phyloP scores from a whole-genome alignment of 768 basidiomycete genomes.

The Dacryopinax primogenitus region DNA sequence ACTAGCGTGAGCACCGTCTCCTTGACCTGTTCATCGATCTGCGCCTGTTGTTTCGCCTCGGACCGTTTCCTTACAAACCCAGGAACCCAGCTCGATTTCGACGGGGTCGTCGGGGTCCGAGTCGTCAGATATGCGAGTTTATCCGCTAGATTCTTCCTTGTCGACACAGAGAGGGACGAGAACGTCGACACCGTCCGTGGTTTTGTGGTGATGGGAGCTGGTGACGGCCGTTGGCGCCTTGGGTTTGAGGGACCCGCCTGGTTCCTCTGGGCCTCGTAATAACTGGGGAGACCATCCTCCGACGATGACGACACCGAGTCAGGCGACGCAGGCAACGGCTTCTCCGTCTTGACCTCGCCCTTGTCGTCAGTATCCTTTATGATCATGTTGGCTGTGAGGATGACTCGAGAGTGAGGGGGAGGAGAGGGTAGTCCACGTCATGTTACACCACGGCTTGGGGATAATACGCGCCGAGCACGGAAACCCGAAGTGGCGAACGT shows the following conservation, averaged over 20 bases:
- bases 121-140: not conserved
- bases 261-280: not conserved
- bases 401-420: not conserved
- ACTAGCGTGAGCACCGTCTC: not conserved
- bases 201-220: not conserved
- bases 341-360: too few species aligned
- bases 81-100: not conserved
- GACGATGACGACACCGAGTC: not conserved
- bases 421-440: too few species aligned
- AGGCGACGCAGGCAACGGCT: not conserved
- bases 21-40: not conserved
- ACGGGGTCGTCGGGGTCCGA: not conserved
- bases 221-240: not conserved
- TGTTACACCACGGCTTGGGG: too few species aligned
- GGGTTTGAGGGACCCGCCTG: constrained; percentile 1
- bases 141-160: not conserved
- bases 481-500: constrained; percentile 5
- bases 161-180: not conserved
- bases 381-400: not conserved
- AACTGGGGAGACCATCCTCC: not conserved
- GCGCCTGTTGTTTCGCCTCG: not conserved
- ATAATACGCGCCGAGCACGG: constrained; percentile 1
- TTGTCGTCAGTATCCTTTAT: not conserved
- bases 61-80: not conserved
- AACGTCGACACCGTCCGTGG: not conserved